Percentiles rank a stretch among this genome's conserved stretches.
Evolutionary conservation across 2,329 filamentous ascomycete species (phyloP).

Genomic region (Talaromyces sp.): DNA sequence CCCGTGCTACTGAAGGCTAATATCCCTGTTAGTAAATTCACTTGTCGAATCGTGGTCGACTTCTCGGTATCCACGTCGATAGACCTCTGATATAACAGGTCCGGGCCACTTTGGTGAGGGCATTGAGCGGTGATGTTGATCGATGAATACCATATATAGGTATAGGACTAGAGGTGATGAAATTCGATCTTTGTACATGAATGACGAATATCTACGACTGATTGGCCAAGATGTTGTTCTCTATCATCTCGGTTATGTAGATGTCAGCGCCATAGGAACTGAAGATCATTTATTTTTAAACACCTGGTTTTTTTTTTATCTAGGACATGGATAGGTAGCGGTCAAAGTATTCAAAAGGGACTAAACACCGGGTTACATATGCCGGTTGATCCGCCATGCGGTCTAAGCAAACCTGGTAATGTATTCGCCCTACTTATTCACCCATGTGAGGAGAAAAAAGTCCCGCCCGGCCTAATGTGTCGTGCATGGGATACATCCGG

Average conservation of each 20-base stretch:
- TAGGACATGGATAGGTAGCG: not conserved
- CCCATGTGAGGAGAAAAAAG: not conserved
- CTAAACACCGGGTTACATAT: not conserved
- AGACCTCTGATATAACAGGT: not conserved
- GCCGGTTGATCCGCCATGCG: not conserved
- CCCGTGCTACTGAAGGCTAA: not conserved
- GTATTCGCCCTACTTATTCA: not conserved
- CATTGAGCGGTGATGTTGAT: not conserved
- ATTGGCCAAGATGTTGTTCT: not conserved
- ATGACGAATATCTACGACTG: not conserved
- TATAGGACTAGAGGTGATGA: not conserved
- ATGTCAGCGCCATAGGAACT: not conserved
- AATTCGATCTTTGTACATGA: not conserved
- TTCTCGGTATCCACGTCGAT: not conserved
- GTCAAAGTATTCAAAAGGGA: not conserved
- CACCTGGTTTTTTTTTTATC: not conserved
- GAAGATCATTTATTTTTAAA: not conserved
- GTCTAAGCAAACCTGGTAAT: not conserved
- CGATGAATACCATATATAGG: not conserved
- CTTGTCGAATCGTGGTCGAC: not conserved
- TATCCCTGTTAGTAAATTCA: not conserved
- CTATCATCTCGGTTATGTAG: not conserved
- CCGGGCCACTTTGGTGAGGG: not conserved
- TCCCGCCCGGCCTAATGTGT: not conserved
- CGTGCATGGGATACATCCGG: not conserved